Conservation (phyloP, 202 grass and related monocot genomes). For the Elaeis oleifera region DNA sequence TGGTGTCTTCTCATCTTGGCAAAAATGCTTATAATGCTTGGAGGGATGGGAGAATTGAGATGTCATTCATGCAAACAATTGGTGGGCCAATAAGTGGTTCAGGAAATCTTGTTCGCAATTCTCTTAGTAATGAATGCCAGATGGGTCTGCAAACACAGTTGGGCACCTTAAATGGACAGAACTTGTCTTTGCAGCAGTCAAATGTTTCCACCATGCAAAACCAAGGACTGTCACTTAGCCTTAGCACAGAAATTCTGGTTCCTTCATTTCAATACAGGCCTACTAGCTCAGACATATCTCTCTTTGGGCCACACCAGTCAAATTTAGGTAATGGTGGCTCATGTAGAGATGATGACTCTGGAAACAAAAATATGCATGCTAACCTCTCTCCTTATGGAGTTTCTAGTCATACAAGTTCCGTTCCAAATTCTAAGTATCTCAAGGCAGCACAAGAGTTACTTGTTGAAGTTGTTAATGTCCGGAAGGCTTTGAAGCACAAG, state of each 20-base stretch:
- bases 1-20: conserved; percentile 1
- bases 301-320: conserved; percentile 37
- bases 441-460: conserved; percentile 66
- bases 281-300: conserved; percentile 31
- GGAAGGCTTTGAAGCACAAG: conserved; percentile 55
- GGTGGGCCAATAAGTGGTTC: conserved; percentile 27
- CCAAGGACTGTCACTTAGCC: conserved; percentile 84
- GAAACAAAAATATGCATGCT: conserved; percentile 60
- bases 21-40: conserved; percentile 22
- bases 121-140: conserved; percentile 27
- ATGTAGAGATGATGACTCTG: conserved; percentile 35
- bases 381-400: conserved; percentile 29
- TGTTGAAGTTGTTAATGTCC: conserved; percentile 68
- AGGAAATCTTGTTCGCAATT: conserved; percentile 35
- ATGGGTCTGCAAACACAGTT: conserved; percentile 58
- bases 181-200: conserved; percentile 23
- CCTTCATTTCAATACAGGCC: conserved; percentile 64
- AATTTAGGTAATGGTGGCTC: conserved; percentile 26
- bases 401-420: conserved; percentile 32
- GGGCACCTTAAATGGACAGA: conserved; percentile 49
- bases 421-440: conserved; percentile 74
- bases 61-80: conserved; percentile 31
- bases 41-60: conserved; percentile 28
- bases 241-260: conserved; percentile 60
- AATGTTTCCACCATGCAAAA: conserved; percentile 42